Conservation (phyloP, 2,329 filamentous ascomycete genomes). For the Colletotrichum truncatum region DNA sequence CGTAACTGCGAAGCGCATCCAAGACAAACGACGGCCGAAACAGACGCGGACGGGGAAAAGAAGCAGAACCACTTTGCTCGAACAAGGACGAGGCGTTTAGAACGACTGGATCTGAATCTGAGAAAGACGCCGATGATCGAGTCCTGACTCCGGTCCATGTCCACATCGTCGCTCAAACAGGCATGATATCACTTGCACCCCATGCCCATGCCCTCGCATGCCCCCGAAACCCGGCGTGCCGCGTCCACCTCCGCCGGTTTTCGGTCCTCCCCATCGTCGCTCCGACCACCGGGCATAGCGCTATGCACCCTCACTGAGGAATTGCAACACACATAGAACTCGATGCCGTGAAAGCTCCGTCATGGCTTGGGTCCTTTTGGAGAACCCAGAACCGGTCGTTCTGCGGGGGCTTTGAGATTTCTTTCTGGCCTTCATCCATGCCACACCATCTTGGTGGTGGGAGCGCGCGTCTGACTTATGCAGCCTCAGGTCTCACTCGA, state of each 20-base stretch:
- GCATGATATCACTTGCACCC: conserved; percentile 5
- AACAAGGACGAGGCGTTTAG: conserved; percentile 6
- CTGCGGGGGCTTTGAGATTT: not conserved
- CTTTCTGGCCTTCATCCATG: not conserved
- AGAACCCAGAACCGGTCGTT: not conserved
- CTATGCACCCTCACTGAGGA: not conserved
- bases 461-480: conserved; percentile 11
- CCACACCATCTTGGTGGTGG: not conserved
- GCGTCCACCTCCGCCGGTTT: conserved; percentile 27
- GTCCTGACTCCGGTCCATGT: not conserved
- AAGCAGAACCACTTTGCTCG: not conserved
- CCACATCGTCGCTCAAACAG: conserved; percentile 6
- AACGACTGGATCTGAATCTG: conserved; percentile 1
- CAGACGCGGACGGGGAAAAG: conserved; percentile 12
- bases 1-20: conserved; percentile 21
- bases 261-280: conserved; percentile 30
- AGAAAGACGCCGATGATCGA: conserved; percentile 1
- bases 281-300: conserved; percentile 30
- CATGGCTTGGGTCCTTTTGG: conserved; percentile 2
- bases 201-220: conserved; percentile 21
- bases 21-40: conserved; percentile 15
- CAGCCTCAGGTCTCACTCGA: conserved; percentile 5
- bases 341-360: not conserved
- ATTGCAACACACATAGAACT: not conserved
- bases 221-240: conserved; percentile 30